phyloP scores from a whole-genome alignment of 768 basidiomycete genomes.

The Boletellus ananas region DNA sequence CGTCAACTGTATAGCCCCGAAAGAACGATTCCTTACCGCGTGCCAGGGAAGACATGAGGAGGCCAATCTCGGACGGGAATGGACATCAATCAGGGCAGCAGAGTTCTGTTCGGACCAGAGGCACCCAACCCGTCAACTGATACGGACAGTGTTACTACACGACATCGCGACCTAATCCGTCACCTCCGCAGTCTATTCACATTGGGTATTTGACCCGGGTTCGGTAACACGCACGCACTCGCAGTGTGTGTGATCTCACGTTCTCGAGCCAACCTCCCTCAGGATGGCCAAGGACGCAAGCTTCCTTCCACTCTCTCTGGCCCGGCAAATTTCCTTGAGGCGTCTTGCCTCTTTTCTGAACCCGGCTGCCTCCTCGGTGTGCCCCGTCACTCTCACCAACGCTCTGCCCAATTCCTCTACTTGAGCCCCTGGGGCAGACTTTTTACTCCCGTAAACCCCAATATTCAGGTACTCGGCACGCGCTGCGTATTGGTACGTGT shows the following conservation, averaged over 20 bases:
- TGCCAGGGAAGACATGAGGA: too few species aligned
- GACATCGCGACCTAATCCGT: too few species aligned
- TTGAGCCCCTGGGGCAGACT: neutral
- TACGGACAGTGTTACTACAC: too few species aligned
- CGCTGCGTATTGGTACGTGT: constrained; percentile 6
- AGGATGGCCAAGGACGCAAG: neutral
- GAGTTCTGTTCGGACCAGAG: too few species aligned
- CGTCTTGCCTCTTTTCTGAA: constrained; percentile 2
- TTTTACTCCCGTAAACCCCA: constrained; percentile 5
- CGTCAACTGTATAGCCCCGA: too few species aligned
- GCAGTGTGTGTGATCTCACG: neutral
- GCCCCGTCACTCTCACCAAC: constrained; percentile 1
- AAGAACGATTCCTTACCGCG: too few species aligned
- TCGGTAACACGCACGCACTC: too few species aligned
- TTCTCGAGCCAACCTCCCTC: neutral
- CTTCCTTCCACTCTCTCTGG: constrained; percentile 3
- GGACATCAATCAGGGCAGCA: too few species aligned
- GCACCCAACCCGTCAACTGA: too few species aligned
- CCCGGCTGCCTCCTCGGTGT: neutral
- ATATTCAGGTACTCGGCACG: constrained; percentile 3
- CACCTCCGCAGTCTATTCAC: too few species aligned
- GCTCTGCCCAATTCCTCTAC: constrained; percentile 4
- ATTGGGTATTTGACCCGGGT: too few species aligned
- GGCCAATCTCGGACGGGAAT: too few species aligned
- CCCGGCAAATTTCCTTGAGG: neutral